These are phyloP conservation scores for Orobanche coerulescens DNA, from an alignment of 257 asterid species.

Conservation along the genomic window DNA sequence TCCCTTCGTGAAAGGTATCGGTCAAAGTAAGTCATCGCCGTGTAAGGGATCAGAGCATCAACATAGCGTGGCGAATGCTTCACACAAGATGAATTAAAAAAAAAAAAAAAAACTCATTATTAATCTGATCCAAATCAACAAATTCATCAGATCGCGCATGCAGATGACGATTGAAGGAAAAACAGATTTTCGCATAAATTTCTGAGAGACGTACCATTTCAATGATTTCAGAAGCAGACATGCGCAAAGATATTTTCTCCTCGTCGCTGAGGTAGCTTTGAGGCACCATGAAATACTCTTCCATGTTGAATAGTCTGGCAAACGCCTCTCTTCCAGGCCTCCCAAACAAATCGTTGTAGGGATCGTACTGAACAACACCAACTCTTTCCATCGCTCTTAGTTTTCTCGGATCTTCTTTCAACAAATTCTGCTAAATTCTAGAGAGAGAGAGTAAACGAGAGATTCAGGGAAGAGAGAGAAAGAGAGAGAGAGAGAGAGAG, in stretches of 20 bases:
- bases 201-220: conserved; percentile 4
- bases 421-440: too few relatives aligned
- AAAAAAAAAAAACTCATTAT: too few relatives aligned
- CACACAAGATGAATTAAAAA: not conserved
- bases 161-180: too few relatives aligned
- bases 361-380: too few relatives aligned
- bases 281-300: not conserved
- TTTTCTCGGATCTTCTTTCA: too few relatives aligned
- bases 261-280: not conserved
- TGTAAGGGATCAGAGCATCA: conserved; percentile 15
- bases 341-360: not conserved
- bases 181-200: too few relatives aligned
- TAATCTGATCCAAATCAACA: not conserved
- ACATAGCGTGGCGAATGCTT: not conserved
- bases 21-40: conserved; percentile 18
- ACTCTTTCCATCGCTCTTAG: too few relatives aligned
- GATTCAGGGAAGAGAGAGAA: too few relatives aligned
- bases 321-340: not conserved
- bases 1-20: not conserved
- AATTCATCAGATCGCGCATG: too few relatives aligned
- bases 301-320: not conserved
- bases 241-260: not conserved
- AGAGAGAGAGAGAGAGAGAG: too few relatives aligned
- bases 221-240: not conserved
- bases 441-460: too few relatives aligned